Conservation (phyloP, 1,284 basidiomycete species). For the Bondarzewia mesenterica region DNA sequence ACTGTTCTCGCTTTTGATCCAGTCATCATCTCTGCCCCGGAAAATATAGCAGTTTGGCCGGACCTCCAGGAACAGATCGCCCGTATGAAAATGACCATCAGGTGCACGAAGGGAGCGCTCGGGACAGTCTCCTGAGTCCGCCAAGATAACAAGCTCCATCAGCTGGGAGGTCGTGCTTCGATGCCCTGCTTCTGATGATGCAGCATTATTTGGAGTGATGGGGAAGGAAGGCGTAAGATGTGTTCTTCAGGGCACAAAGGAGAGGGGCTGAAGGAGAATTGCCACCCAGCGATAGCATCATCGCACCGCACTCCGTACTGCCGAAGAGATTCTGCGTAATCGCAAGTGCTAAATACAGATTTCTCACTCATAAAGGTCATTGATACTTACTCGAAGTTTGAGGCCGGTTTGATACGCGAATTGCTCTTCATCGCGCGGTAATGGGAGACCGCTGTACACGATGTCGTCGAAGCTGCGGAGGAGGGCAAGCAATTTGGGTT, state of each 20-base stretch:
- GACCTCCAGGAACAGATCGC: conserved; percentile 61
- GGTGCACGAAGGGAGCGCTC: conserved; percentile 43
- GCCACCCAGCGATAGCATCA: conserved; percentile 46
- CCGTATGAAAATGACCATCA: conserved; percentile 67
- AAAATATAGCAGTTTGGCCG: conserved; percentile 47
- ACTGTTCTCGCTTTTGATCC: conserved; percentile 72
- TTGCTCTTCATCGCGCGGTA: conserved; percentile 56
- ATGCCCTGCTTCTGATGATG: conserved; percentile 35
- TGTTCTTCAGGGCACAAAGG: conserved; percentile 46
- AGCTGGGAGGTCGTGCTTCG: conserved; percentile 42
- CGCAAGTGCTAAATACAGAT: conserved; percentile 7
- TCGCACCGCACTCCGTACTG: conserved; percentile 63
- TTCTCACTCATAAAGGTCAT: conserved; percentile 8
- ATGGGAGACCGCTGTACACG: conserved; percentile 51
- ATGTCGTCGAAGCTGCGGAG: conserved; percentile 52
- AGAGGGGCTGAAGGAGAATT: conserved; percentile 35
- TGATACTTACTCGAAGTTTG: conserved; percentile 37
- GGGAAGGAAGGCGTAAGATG: conserved; percentile 54
- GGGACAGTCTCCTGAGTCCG: conserved; percentile 60
- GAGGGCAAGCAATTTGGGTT: conserved; percentile 51
- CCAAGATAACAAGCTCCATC: conserved; percentile 56
- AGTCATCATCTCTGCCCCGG: conserved; percentile 66
- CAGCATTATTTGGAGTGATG: conserved; percentile 28
- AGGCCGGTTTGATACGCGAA: conserved; percentile 53
- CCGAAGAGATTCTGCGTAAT: conserved; percentile 56